Evolutionary conservation across 2,329 filamentous ascomycete genomes (phyloP).

Genomic region (Alternaria arborescens): DNA sequence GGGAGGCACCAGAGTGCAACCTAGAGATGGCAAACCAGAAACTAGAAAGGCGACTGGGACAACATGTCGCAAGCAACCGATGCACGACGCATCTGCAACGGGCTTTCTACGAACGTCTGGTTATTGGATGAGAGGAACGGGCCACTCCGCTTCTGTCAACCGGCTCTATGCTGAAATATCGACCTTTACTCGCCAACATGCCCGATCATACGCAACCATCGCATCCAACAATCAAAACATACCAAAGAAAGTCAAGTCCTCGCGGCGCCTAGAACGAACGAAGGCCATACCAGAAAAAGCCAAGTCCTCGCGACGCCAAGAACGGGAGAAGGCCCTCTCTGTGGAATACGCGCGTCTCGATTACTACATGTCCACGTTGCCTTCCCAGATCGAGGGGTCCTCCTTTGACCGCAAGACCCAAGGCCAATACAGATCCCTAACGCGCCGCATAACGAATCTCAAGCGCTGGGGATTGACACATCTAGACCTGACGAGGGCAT

Average conservation of each 20-base stretch:
- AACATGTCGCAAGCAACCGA: conserved; percentile 1
- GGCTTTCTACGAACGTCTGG: conserved; percentile 11
- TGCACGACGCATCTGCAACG: not conserved
- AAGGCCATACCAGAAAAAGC: not conserved
- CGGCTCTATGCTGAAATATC: conserved; percentile 40
- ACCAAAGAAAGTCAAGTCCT: not conserved
- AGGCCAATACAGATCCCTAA: conserved; percentile 43
- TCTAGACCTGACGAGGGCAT: conserved; percentile 16
- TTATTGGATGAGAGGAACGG: not conserved
- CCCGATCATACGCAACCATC: conserved; percentile 19
- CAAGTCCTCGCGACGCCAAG: not conserved
- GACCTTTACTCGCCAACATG: conserved; percentile 24
- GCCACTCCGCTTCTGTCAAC: conserved; percentile 7
- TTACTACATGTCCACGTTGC: conserved; percentile 19
- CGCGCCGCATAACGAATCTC: conserved; percentile 36
- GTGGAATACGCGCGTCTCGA: conserved; percentile 17
- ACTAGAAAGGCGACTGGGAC: not conserved
- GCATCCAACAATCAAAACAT: not conserved
- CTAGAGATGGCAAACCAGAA: not conserved
- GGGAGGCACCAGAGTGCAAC: not conserved
- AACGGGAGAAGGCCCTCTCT: conserved; percentile 11
- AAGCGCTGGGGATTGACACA: conserved; percentile 16
- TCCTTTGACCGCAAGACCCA: conserved; percentile 15
- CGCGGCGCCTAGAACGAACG: not conserved
- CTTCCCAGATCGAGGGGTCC: not conserved